Base-by-base conservation (phyloP, 2,329 filamentous ascomycete genomes). In the Colletotrichum abscissum region DNA sequence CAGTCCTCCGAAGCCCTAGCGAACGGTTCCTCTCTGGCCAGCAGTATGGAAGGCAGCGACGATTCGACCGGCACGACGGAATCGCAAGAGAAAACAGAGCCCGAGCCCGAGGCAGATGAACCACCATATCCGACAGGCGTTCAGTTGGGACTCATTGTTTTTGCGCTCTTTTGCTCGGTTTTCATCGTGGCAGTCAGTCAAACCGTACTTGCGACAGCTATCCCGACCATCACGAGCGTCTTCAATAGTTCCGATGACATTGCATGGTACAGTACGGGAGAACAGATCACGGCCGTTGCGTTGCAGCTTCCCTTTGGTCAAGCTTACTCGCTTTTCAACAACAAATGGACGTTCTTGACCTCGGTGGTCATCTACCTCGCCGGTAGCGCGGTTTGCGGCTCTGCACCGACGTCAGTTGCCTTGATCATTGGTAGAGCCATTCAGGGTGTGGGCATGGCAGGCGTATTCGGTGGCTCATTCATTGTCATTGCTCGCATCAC, bases 181-280 rank as follows among this genome's bases (percentile, higher is more conserved):
- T 60, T 67, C 16, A 49, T 64, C n/a, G 62, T 52, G 3, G 62
- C 49, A 26, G 42, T 64, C 11, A 52, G 62, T 12, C 62, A 64
- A 9, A 81, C 80, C 14, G 83, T 84, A 59, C 79, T 84, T 35
- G 77, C 82, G 7, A 85, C 81, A 3, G 81, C 82, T 7, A 78
- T 81, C 33, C 81, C 81, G 3, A 78, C 77, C 16, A 81, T 82
- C 52, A 78, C 79, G 7, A 74, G 78, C 68, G 77, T 81, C 28
- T 80, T 84, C 73, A 78, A 83, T 14, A 79, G 83, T 46, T 78
- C 85, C 2, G 78, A 80, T 26, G 84, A 87, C 65, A 82, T 87
- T 22, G 83, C 83, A 42, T 87, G 76, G 77, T 80, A 81, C 69
- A 78, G 74, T 35, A 75, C 76, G 28, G 75, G 78, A 22, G 80